Evolutionary conservation across 2,329 filamentous ascomycete genomes (phyloP), one percentile per base, ranked within the genome.

Genomic region (Exophiala calicioides): DNA sequence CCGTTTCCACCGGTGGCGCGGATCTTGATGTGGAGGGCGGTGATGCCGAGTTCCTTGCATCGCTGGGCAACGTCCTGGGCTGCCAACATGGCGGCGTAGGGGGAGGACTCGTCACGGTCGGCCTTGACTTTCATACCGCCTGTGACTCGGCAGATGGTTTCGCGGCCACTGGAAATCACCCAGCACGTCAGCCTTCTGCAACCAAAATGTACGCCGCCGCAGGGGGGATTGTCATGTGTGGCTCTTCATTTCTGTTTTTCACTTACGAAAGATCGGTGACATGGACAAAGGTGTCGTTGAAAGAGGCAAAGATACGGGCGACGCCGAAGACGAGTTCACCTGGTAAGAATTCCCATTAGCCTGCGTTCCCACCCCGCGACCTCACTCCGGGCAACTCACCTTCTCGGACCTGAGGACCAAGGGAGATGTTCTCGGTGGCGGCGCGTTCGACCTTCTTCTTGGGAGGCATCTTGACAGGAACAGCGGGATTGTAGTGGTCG

Each of bases 91-190:
- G 93, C 93, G 69, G 93, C 93, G 83, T 98, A 98, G 68, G 93
- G 93, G 64, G 93, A 97, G 68, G 91, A 97, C 82, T 98, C 93
- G 80, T 98, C 93, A 83, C 93, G 91, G 72, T 98, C 90, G 76
- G 90, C 90, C 87, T 98, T 98, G 84, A 98, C 93, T 84, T 98
- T 98, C 93, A 98, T 98, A 72, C 94, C 94, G 80, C 94, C 93
- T 68, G 94, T 98, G 65, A 98, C 91, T 88, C 93, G 90, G 84
- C 84, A 88, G 81, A 98, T 96, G 79, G 94, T 98, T 87, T 98
- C 93, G 78, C 93, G 93, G 79, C 93, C 93, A 79, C 88, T 94
- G 80, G 73, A 81, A n/a, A 82, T 81, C 78, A 82, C 77, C 77
- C 78, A 81, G 73, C 69, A 73, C 69, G 77, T 85, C 77, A 85